Percentiles rank a stretch among this genome's conserved stretches.
Evolutionary conservation across 2,329 filamentous ascomycete genomes (phyloP).

Genomic region (Fusarium aywerte): DNA sequence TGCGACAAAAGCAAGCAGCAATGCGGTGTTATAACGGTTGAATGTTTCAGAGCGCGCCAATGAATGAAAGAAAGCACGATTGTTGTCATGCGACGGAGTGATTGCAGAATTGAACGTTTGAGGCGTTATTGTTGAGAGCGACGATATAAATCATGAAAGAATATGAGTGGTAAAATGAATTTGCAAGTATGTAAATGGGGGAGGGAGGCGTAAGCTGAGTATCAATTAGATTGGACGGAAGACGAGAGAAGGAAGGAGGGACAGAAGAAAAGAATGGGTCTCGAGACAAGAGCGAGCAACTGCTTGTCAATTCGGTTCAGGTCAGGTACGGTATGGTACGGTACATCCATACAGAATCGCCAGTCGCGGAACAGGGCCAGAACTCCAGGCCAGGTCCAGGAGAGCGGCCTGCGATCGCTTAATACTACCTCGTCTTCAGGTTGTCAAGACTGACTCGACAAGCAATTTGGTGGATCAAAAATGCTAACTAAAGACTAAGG

Average conservation of each 20-base stretch:
- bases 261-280: conserved; percentile 35
- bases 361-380: conserved; percentile 17
- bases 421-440: conserved; percentile 31
- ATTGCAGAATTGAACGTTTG: neutral
- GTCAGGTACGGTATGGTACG: neutral
- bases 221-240: conserved; percentile 8
- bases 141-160: conserved; percentile 20
- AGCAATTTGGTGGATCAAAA: conserved; percentile 33
- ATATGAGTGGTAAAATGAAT: neutral
- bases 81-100: neutral
- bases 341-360: neutral
- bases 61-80: neutral
- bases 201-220: conserved; percentile 1
- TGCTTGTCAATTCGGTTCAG: neutral
- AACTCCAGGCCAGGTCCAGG: neutral
- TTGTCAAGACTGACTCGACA: conserved; percentile 39
- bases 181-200: neutral
- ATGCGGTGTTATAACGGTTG: neutral
- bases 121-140: conserved; percentile 1
- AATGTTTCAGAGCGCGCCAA: neutral
- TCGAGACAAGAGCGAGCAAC: neutral
- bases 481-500: conserved; percentile 15
- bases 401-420: conserved; percentile 42
- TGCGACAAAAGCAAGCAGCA: conserved; percentile 12
- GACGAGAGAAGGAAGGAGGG: conserved; percentile 16